A percentile compares a stretch with the other conserved stretches of the same genome.
These are phyloP conservation scores for Claviceps sp. DNA, from an alignment of 2,329 filamentous ascomycete species.

Conservation along the genomic window DNA sequence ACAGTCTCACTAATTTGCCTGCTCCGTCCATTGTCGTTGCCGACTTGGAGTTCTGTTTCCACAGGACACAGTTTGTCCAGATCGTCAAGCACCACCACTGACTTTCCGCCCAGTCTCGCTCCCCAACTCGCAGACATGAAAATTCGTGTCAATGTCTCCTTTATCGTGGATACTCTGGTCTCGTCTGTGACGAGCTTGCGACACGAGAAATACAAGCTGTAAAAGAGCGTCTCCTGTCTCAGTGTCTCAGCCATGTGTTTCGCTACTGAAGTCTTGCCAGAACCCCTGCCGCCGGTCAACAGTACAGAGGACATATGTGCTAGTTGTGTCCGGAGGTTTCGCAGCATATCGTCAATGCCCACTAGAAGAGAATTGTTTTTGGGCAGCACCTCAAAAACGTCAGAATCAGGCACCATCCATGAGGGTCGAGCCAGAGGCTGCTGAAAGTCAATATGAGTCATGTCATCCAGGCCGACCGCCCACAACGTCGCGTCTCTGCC, in stretches of 20 bases:
- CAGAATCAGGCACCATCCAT: conserved; percentile 30
- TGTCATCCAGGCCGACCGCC: conserved; percentile 66
- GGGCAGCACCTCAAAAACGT: conserved; percentile 40
- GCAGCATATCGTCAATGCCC: conserved; percentile 67
- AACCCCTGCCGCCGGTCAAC: conserved; percentile 75
- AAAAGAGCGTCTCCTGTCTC: conserved; percentile 59
- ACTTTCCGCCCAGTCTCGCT: conserved; percentile 68
- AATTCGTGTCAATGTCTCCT: conserved; percentile 69
- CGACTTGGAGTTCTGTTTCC: conserved; percentile 88
- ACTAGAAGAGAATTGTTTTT: conserved; percentile 52
- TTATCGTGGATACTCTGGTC: conserved; percentile 76
- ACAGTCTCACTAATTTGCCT: conserved; percentile 85
- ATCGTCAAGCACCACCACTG: conserved; percentile 82
- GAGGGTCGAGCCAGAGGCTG: conserved; percentile 53
- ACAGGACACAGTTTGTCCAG: conserved; percentile 84
- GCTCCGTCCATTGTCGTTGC: conserved; percentile 85
- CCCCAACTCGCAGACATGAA: conserved; percentile 91
- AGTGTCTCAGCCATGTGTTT: conserved; percentile 63
- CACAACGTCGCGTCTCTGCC: conserved; percentile 44
- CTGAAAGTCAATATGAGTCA: conserved; percentile 63
- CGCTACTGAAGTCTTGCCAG: conserved; percentile 76
- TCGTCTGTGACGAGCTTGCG: conserved; percentile 83
- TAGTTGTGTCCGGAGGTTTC: conserved; percentile 61
- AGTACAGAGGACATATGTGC: conserved; percentile 80
- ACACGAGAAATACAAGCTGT: conserved; percentile 77